Evolutionary conservation across 257 asterid genomes (phyloP).

Genomic region (Fraxinus cuspidata): DNA sequence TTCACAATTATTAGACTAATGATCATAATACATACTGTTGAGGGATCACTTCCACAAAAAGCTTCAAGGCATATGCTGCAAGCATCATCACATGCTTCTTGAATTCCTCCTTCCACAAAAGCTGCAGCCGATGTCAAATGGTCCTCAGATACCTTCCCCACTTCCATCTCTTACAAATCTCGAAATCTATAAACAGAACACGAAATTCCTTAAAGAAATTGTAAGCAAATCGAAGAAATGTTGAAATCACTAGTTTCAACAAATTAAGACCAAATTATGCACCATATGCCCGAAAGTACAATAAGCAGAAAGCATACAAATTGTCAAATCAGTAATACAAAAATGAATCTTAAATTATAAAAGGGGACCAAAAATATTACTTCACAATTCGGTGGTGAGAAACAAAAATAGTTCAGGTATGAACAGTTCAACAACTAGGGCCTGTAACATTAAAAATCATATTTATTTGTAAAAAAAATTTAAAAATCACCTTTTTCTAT

Average conservation of each 20-base stretch:
- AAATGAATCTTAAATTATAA: too few relatives aligned
- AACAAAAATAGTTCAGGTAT: background rate
- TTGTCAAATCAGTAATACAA: too few relatives aligned
- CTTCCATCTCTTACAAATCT: constrained; percentile 65
- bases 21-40: constrained; percentile 48
- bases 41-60: constrained; percentile 76
- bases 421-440: constrained; percentile 17
- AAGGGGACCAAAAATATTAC: background rate
- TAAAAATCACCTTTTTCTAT: background rate
- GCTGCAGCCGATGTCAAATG: constrained; percentile 85
- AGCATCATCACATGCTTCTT: constrained; percentile 87
- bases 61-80: constrained; percentile 95
- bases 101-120: constrained; percentile 91
- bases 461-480: background rate
- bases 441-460: background rate
- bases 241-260: background rate
- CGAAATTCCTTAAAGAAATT: background rate
- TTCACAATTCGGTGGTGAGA: background rate
- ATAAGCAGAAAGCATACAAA: background rate
- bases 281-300: background rate
- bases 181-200: constrained; percentile 23
- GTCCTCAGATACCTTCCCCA: constrained; percentile 53
- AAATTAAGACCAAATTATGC: constrained; percentile 10
- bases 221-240: background rate
- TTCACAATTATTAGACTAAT: constrained; percentile 3